Base-by-base conservation (phyloP, 495 filamentous ascomycete species). In the Talaromyces borbonicus region DNA sequence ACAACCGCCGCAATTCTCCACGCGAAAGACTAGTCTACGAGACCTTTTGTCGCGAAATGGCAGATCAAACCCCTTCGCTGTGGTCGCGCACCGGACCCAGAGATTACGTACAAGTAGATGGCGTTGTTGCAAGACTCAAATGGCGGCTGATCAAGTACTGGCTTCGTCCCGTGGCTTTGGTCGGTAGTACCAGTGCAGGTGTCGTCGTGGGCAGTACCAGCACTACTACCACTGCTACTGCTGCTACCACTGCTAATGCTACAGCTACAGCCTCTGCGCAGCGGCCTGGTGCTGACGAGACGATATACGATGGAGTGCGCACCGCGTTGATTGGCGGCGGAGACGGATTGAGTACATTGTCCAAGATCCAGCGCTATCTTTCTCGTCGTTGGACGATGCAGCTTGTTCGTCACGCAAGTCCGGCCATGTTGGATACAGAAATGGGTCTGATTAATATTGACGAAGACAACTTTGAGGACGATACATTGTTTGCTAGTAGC, bases 11-110 rank as follows among this genome's bases (percentile, higher is more conserved):
- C 2, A 69, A 68, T 48, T 59, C 63, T 0, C 74, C 74, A 1
- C 64, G 68, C 36, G 63, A 69, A 33, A 69, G 74, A 23, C 71
- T 71, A 33, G 56, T 74, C 27, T 77, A 74, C 52, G 72, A 76
- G 48, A 50, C 61, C 8, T 57, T 75, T 6, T 77, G 65, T 52
- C 56, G 61, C 12, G 65, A 73, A 15, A 59, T 77, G 30, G 59
- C 70, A 18, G 56, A 50, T n/a, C 19, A 49, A 8, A 60, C 74
- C 29, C 73, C 74, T 1, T 36, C 51, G 12, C 60, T 75, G 11
- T 78, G 73, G 74, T 63, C 73, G 1, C 55, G 71, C 8, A 49
- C 49, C 14, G 74, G 74, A 0, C 72, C 74, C 1, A 52, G 65
- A 2, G 52, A 66, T 5, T 51, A 56, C 26, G 55, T 77, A 15